Evolutionary conservation across 2,329 filamentous ascomycete genomes (phyloP).

Genomic region (Penicillium aurantiogriseum): DNA sequence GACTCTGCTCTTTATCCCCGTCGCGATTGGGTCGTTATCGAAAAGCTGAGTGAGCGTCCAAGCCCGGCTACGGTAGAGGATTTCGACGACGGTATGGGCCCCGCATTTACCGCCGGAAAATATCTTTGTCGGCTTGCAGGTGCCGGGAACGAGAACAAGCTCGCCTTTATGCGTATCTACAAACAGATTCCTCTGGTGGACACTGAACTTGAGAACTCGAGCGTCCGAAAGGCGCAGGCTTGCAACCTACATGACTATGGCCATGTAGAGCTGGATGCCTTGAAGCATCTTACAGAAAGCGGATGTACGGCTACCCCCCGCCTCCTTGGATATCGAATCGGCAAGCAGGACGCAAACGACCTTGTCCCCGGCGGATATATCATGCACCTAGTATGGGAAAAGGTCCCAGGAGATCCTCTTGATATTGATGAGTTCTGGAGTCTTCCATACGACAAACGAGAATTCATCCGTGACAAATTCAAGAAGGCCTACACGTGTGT

Average conservation of each 20-base stretch:
- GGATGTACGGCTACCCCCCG: not conserved
- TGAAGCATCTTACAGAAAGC: not conserved
- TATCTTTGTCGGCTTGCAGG: not conserved
- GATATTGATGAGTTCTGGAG: not conserved
- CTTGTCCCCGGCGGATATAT: conserved; percentile 2
- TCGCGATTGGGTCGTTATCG: too few species aligned
- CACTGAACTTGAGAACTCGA: too few species aligned
- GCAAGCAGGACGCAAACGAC: not conserved
- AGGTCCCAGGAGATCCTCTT: not conserved
- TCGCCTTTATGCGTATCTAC: too few species aligned
- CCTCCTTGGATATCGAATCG: not conserved
- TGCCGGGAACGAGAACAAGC: not conserved
- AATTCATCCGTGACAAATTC: not conserved
- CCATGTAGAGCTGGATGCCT: not conserved
- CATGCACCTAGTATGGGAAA: not conserved
- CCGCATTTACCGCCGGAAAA: not conserved
- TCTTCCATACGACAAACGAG: not conserved
- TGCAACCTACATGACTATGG: too few species aligned
- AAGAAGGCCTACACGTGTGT: not conserved
- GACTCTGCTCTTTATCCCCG: not conserved
- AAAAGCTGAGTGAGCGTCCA: not conserved
- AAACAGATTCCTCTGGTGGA: too few species aligned
- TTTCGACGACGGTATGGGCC: not conserved
- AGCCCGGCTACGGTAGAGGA: not conserved
- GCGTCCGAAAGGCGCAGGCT: too few species aligned